Evolutionary conservation across 2,329 filamentous ascomycete genomes (phyloP), one percentile per base, ranked within the genome.

Genomic region (Penicillium sp.): DNA sequence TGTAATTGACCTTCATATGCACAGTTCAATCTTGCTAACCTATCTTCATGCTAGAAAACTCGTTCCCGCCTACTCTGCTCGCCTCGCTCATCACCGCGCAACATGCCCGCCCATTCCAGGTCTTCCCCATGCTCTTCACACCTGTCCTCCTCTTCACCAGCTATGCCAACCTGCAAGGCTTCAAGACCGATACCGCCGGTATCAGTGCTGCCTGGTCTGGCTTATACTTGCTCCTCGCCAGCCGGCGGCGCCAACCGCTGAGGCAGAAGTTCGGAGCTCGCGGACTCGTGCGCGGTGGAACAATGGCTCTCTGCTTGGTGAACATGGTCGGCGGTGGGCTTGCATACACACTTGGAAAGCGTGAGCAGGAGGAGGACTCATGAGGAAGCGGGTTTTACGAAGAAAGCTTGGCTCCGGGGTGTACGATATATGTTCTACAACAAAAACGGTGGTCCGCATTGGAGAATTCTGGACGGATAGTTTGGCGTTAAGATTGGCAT

Each of bases 81-180:
- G 87, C 88, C 56, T 87, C 86, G 9, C 78, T 90, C 44, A 83
- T 89, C 63, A 83, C 86, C 42, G 85, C 86, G 11, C 85, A 89
- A 66, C 84, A 89, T 76, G 78, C 83, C 44, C 84, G 85, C n/a
- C 87, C 88, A 8, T 85, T 88, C 72, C 86, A 87, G 69, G 69
- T 79, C 7, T 77, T 90, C 0, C 87, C 87, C 4, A 86, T 90
- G 82, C 73, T 87, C 61, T 89, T 90, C 69, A 83, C 87, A 4
- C 86, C 87, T 2, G 76, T 88, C 55, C 79, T 90, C 3, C 79
- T 89, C 57, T 87, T 89, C 75, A 83, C 83, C 51, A 84, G 83
- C 56, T 90, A 89, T 68, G 76, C 89, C 45, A 89, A 89, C 69
- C 67, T 89, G 29, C 80, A 81, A 61, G 80, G 81, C 58, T 88